Evolutionary conservation across 2,329 filamentous ascomycete genomes (phyloP), one percentile per base, ranked within the genome.

Genomic region (Colletotrichum phormii): DNA sequence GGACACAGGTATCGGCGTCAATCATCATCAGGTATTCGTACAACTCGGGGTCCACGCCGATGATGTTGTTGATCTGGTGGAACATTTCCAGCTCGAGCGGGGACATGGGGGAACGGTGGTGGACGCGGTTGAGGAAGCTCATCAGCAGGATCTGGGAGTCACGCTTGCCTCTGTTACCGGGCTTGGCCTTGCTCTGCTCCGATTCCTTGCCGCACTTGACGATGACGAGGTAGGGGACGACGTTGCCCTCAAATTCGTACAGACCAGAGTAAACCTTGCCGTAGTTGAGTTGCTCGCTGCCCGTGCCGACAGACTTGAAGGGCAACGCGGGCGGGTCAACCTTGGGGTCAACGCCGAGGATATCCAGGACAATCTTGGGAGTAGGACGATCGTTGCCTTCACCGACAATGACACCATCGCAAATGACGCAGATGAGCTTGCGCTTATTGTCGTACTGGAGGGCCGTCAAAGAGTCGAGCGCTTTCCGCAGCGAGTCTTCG

Each of bases 81-180:
- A 98, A 97, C 91, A 99, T 98, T 82, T 99, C 97, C 67, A 99
- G 89, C 83, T 99, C 97, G 77, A 99, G 88, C 4, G 97, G 97
- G 79, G 92, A 97, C 97, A 99, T 99, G 26, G 97, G 86, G 68
- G 96, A 87, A 82, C 98, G 98, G 88, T 99, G 98, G 86, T 99
- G 97, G 61, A 99, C 95, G 76, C 97, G 94, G 89, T 99, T 98
- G 80, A 99, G 90, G 92, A 99, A 99, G 75, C 97, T 93, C 97
- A 99, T 99, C 74, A 98, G 86, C 75, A 99, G 89, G 93, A 99
- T 97, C 84, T 99, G 97, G 66, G 97, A 98, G 83, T 99, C 97
- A 89, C 97, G 96, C 89, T 99, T 99, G 83, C 97, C 97, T 83
- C 97, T 94, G 85, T 99, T 99, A 78, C 97, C 97, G 64, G 97